These are phyloP conservation scores for Naganishia vishniacii DNA, from an alignment of 768 basidiomycete species.

Conservation along the genomic window DNA sequence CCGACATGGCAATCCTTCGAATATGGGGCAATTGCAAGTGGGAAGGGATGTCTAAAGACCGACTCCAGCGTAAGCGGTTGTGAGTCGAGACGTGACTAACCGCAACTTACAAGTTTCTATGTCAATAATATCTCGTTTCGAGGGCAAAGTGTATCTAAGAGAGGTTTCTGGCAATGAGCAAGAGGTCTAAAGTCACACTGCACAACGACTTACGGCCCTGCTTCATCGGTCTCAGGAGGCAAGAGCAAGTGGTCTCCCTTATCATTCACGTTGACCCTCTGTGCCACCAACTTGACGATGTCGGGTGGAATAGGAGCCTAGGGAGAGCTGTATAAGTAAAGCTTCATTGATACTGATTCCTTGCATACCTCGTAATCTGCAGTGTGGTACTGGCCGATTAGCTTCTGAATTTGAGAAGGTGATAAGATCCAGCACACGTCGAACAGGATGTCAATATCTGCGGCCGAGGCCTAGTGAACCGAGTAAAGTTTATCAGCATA, in stretches of 20 bases:
- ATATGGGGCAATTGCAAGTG: slow-evolving; percentile 85
- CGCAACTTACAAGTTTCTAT: slow-evolving; percentile 74
- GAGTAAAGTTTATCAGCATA: slow-evolving; percentile 10
- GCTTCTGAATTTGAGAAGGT: slow-evolving; percentile 97
- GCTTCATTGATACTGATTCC: not conserved
- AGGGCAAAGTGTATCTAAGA: slow-evolving; percentile 59
- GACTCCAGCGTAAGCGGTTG: too few relatives aligned
- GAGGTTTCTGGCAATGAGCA: not conserved
- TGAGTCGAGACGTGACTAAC: too few relatives aligned
- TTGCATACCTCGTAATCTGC: slow-evolving; percentile 88
- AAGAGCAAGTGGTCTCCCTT: slow-evolving; percentile 94
- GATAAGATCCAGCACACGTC: slow-evolving; percentile 98
- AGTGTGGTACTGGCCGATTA: slow-evolving; percentile 98
- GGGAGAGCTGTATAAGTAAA: slow-evolving; percentile 16
- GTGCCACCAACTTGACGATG: slow-evolving; percentile 92
- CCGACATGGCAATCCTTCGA: slow-evolving; percentile 53
- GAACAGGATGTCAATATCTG: slow-evolving; percentile 97
- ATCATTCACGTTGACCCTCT: slow-evolving; percentile 90
- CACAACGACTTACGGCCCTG: slow-evolving; percentile 69
- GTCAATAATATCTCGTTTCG: slow-evolving; percentile 89
- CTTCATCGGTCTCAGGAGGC: slow-evolving; percentile 93
- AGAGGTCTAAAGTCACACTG: not conserved
- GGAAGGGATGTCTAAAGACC: slow-evolving; percentile 62
- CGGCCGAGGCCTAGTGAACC: slow-evolving; percentile 55
- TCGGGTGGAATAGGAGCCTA: slow-evolving; percentile 96